Percentiles rank a stretch among this genome's conserved stretches.
Evolutionary conservation across 2,329 filamentous ascomycete species (phyloP).

Genomic region (Verticillium longisporum): DNA sequence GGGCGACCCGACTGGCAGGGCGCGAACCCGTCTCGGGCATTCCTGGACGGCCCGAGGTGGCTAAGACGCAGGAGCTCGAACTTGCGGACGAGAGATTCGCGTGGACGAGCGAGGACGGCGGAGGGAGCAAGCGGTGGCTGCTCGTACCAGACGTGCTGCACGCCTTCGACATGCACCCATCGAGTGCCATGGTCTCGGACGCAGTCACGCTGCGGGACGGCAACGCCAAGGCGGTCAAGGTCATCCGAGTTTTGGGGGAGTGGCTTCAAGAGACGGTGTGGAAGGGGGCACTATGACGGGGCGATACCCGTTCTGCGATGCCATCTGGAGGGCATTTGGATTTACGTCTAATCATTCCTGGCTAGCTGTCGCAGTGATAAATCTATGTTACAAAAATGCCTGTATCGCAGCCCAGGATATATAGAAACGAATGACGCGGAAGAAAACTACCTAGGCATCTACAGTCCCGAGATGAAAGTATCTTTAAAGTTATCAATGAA

Average conservation of each 20-base stretch:
- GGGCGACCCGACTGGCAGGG: constrained; percentile 14
- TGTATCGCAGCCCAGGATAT: too few relatives aligned
- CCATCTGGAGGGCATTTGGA: not conserved
- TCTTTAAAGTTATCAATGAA: too few relatives aligned
- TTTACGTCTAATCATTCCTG: too few relatives aligned
- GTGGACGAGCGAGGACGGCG: constrained; percentile 19
- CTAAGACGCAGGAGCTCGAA: constrained; percentile 13
- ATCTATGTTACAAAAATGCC: too few relatives aligned
- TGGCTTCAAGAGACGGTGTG: constrained; percentile 23
- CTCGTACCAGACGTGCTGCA: constrained; percentile 34
- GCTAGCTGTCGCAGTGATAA: too few relatives aligned
- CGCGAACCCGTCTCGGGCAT: not conserved
- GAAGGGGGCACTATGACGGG: not conserved
- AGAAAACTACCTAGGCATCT: too few relatives aligned
- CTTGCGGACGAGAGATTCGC: constrained; percentile 24
- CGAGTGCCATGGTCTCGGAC: constrained; percentile 17
- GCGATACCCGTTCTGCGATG: not conserved
- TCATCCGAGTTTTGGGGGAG: constrained; percentile 19
- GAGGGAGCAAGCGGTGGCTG: constrained; percentile 26
- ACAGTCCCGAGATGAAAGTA: too few relatives aligned
- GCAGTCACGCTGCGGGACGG: constrained; percentile 21
- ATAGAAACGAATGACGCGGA: too few relatives aligned
- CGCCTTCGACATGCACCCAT: constrained; percentile 28
- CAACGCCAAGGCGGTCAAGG: constrained; percentile 20
- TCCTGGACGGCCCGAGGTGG: constrained; percentile 10